These are phyloP conservation scores for Thuja plicata DNA, from an alignment of 83 land plant species.

Conservation along the genomic window DNA sequence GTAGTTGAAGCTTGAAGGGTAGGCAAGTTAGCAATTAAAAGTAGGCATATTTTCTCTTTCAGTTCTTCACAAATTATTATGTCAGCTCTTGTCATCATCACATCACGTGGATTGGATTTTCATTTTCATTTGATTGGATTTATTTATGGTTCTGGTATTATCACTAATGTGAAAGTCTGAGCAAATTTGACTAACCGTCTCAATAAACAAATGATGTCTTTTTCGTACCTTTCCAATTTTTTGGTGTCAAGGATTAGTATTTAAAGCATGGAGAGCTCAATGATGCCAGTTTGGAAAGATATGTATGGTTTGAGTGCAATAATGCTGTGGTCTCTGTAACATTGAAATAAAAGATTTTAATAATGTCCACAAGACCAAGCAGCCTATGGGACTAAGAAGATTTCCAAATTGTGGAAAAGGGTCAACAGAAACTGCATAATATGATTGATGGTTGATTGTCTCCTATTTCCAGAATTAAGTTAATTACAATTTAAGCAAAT, in stretches of 20 bases:
- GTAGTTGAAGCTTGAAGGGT: neutral
- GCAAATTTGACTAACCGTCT: neutral
- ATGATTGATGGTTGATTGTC: neutral
- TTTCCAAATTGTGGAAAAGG: slow-evolving; percentile 14
- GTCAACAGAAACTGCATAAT: neutral
- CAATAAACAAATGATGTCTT: neutral
- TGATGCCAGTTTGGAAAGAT: neutral
- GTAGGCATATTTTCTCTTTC: neutral
- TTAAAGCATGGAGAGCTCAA: neutral
- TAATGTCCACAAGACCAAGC: too few species aligned
- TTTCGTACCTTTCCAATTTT: neutral
- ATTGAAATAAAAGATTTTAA: too few species aligned
- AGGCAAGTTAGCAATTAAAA: too few species aligned
- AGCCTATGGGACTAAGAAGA: neutral
- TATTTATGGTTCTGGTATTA: neutral
- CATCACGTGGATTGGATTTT: neutral
- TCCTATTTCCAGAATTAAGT: neutral
- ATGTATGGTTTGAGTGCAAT: neutral
- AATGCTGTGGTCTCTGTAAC: too few species aligned
- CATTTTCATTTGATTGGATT: neutral
- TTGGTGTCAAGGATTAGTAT: neutral
- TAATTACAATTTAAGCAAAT: neutral
- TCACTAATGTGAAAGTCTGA: neutral
- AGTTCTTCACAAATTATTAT: neutral
- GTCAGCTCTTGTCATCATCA: neutral